Base-by-base conservation (phyloP, 108 stramenopile species). In the Cyclotella kingstonii region DNA sequence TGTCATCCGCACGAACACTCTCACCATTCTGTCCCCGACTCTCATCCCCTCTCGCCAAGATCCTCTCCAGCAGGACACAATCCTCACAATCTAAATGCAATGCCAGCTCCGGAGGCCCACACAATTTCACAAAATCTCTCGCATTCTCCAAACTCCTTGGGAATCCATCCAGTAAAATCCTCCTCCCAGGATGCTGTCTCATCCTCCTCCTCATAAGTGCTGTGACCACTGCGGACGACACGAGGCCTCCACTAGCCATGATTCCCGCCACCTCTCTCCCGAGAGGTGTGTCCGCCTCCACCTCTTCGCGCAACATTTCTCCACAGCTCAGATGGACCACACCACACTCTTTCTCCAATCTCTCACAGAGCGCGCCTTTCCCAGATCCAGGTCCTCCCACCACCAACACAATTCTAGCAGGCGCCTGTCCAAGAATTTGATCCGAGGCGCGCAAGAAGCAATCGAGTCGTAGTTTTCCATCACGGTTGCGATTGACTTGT, bases 351-450 rank as follows among this genome's bases (percentile, higher is more conserved):
- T 78, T 49, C 17, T 65, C 77, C 15, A 96, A 63, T 42, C 86
- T 60, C 38, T 77, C 60, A 25, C 81, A 87, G 28, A 93, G 63
- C 5, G 93, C 82, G 14, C 98, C 98, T 63, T 98, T 98, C 1
- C 98, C 98, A n/a, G 81, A 78, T 14, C 96, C 98, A 0, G 98
- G 98, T 9, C 94, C 95, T 14, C 98, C 98, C 9, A 96, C 94
- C 11, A 98, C 81, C 34, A 98, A 60, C 9, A 98, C 79, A 40
- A 95, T 85, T 2, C 86, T 53, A 0, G 86, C 90, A 0, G 90
- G 90, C 15, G 79, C 70, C 21, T 78, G 45, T 18, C 78, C 90
- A 8, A 91, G 34, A 25, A 91, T 64, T 4, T 48, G 39, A 63
- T 84, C 83, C 0, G 81, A 53, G 1, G 64, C 47, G 3, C 23